Conservation (phyloP, 1,284 basidiomycete genomes). For the Cryptococcus sp. region DNA sequence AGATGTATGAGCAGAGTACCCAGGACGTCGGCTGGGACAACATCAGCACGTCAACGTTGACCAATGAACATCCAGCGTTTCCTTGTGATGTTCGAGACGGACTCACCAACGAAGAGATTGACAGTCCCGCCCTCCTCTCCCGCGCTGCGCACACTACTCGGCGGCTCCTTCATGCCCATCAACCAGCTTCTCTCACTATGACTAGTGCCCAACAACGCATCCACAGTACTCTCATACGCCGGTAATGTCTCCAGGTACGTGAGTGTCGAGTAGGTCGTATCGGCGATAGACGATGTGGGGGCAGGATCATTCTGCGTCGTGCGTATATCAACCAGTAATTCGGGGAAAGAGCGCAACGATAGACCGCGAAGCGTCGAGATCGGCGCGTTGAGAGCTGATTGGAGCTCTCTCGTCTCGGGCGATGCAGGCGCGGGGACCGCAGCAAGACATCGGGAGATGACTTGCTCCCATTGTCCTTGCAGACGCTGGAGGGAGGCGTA, state of each 20-base stretch:
- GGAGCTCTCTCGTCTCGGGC: slow-evolving; percentile 22
- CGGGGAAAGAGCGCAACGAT: slow-evolving; percentile 49
- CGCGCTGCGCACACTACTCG: slow-evolving; percentile 35
- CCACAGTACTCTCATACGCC: slow-evolving; percentile 38
- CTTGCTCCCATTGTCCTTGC: slow-evolving; percentile 35
- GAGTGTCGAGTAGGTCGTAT: slow-evolving; percentile 46
- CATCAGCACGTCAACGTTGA: slow-evolving; percentile 1
- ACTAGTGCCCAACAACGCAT: slow-evolving; percentile 38
- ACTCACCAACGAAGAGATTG: slow-evolving; percentile 49
- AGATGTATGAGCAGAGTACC: slow-evolving; percentile 47
- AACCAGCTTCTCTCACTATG: slow-evolving; percentile 54
- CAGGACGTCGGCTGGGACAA: slow-evolving; percentile 41
- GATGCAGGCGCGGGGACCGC: slow-evolving; percentile 23
- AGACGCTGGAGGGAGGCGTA: slow-evolving; percentile 38
- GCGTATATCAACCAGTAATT: slow-evolving; percentile 49
- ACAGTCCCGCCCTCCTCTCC: slow-evolving; percentile 48
- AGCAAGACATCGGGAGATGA: slow-evolving; percentile 29
- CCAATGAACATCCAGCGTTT: no score
- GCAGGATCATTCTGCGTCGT: slow-evolving; percentile 18
- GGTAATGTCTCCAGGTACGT: slow-evolving; percentile 49
- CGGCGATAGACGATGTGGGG: slow-evolving; percentile 32
- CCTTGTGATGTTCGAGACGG: no score
- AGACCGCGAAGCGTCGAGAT: slow-evolving; percentile 36
- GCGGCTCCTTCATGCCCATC: slow-evolving; percentile 50
- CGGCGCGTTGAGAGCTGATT: slow-evolving; percentile 19